Percentiles rank a stretch among this genome's conserved stretches.
Evolutionary conservation across 1,284 basidiomycete species (phyloP).

Genomic region (Irpex sp.): DNA sequence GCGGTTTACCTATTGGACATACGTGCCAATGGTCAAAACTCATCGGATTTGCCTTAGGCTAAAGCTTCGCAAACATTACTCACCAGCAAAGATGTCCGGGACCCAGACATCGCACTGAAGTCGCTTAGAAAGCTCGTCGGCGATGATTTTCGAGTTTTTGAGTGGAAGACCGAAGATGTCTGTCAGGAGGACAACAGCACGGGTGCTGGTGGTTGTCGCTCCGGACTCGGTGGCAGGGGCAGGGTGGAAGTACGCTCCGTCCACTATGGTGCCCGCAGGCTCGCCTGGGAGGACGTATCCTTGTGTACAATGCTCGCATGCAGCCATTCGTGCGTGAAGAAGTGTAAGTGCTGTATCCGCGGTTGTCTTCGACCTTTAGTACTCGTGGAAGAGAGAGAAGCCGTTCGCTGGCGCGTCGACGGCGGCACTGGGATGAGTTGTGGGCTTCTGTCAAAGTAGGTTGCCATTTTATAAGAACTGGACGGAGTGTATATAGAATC

Average conservation of each 20-base stretch:
- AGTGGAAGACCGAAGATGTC: constrained; percentile 58
- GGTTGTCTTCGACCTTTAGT: background rate
- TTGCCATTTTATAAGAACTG: background rate
- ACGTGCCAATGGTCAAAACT: background rate
- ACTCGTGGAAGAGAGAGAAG: background rate
- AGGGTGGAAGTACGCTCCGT: constrained; percentile 39
- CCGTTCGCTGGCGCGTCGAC: background rate
- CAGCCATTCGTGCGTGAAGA: constrained; percentile 21
- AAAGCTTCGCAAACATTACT: constrained; percentile 6
- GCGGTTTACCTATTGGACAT: constrained; percentile 35
- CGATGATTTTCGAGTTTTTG: constrained; percentile 60
- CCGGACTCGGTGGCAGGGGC: constrained; percentile 22
- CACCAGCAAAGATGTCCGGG: constrained; percentile 49
- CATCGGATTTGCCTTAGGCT: background rate
- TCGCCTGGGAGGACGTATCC: constrained; percentile 38
- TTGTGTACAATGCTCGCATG: constrained; percentile 35
- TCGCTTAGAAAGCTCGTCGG: constrained; percentile 51
- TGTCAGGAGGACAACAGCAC: constrained; percentile 52
- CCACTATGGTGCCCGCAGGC: constrained; percentile 35
- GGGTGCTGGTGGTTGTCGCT: constrained; percentile 18
- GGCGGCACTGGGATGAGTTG: background rate
- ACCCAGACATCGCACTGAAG: constrained; percentile 62
- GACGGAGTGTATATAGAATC: no score
- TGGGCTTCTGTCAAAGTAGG: background rate
- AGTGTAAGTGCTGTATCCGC: no score